Conservation (phyloP, 441 rosid genomes). For the Erodium texanum region DNA sequence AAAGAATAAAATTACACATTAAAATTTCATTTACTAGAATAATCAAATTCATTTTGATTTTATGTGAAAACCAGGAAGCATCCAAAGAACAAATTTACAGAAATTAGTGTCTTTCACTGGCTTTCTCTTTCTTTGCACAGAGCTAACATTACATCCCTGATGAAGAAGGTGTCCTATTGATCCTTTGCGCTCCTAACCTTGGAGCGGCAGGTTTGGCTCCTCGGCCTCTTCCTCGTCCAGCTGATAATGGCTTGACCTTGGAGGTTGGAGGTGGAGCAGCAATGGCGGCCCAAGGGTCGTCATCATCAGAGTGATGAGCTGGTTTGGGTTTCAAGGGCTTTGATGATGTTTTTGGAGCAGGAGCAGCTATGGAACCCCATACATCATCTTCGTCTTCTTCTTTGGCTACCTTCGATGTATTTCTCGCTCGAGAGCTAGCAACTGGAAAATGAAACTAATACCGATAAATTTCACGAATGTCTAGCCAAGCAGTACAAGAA, state of each 20-base stretch:
- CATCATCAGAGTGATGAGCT: slow-evolving; percentile 41
- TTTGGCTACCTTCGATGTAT: slow-evolving; percentile 32
- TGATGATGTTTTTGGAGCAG: slow-evolving; percentile 58
- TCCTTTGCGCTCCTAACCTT: slow-evolving; percentile 84
- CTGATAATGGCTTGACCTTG: slow-evolving; percentile 63
- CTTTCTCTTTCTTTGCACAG: slow-evolving; percentile 2
- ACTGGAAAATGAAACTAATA: slow-evolving; percentile 27
- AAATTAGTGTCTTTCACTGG: background rate
- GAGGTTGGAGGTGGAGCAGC: slow-evolving; percentile 95
- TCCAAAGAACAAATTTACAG: background rate
- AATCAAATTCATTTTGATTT: no score
- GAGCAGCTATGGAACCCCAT: slow-evolving; percentile 95
- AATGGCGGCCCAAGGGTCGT: slow-evolving; percentile 92
- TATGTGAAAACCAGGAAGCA: no score
- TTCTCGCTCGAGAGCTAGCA: slow-evolving; percentile 47
- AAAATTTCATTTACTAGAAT: no score
- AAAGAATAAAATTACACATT: no score
- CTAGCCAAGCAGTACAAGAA: no score
- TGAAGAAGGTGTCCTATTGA: slow-evolving; percentile 58
- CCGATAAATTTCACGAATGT: background rate
- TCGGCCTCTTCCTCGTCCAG: slow-evolving; percentile 51
- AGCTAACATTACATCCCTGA: slow-evolving; percentile 45
- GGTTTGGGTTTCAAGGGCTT: slow-evolving; percentile 59
- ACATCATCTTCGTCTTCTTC: slow-evolving; percentile 67
- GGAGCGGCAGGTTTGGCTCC: slow-evolving; percentile 61